Evolutionary conservation across 805 yeast species (phyloP).

Genomic region (Candida tibetensis): DNA sequence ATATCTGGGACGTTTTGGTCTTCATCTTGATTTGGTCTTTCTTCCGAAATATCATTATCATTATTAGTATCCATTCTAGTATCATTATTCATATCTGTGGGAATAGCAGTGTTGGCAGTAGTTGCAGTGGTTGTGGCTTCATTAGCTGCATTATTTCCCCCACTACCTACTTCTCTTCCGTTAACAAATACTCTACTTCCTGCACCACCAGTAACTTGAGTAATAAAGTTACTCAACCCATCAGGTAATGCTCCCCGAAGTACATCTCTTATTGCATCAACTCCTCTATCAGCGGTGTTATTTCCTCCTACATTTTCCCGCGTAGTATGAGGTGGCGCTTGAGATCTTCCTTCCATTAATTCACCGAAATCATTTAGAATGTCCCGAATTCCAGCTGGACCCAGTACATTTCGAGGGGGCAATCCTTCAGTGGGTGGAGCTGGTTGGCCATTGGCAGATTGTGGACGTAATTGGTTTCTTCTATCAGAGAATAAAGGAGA

Average conservation of each 20-base stretch:
- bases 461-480: slow-evolving; percentile 7
- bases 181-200: slow-evolving; percentile 7
- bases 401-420: too few relatives aligned
- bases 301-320: neutral
- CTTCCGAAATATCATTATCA: neutral
- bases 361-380: slow-evolving; percentile 23
- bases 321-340: neutral
- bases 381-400: slow-evolving; percentile 13
- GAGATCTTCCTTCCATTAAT: slow-evolving; percentile 15
- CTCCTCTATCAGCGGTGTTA: neutral
- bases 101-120: neutral
- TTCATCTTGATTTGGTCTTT: neutral
- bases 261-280: slow-evolving; percentile 4
- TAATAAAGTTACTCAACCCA: slow-evolving; percentile 10
- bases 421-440: too few relatives aligned
- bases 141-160: neutral
- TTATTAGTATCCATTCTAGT: neutral
- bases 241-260: slow-evolving; percentile 13
- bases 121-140: slow-evolving; percentile 2
- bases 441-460: slow-evolving; percentile 1
- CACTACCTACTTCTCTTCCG: slow-evolving; percentile 4
- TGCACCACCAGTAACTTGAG: slow-evolving; percentile 8
- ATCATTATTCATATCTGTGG: neutral
- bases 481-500: slow-evolving; percentile 7
- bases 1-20: neutral